phyloP scores from a whole-genome alignment of 1,139 yeast genomes.

The Protomyces macrosporus region DNA sequence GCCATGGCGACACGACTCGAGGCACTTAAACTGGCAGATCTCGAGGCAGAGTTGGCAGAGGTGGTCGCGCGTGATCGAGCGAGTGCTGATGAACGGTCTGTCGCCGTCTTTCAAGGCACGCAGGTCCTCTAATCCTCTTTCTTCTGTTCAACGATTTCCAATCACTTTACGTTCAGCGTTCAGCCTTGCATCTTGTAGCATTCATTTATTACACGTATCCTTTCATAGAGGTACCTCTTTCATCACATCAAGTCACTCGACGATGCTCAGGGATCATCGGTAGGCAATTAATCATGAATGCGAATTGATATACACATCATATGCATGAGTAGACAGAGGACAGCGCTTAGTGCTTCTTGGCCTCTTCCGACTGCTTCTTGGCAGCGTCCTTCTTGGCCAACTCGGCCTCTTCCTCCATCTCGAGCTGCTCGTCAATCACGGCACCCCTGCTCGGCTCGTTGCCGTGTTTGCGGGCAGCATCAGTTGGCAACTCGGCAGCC shows the following conservation, averaged over 20 bases:
- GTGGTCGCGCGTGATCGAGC: background rate
- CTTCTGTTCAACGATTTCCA: no score
- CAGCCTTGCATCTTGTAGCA: no score
- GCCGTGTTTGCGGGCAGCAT: conserved; percentile 21
- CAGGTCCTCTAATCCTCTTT: background rate
- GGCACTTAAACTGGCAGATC: background rate
- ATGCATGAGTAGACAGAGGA: background rate
- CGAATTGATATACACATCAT: background rate
- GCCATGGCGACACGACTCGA: background rate
- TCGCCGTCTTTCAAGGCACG: background rate
- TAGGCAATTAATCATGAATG: no score
- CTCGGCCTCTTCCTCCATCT: conserved; percentile 24
- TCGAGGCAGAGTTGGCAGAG: background rate
- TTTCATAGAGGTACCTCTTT: no score
- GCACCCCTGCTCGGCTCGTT: conserved; percentile 25
- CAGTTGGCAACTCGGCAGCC: conserved; percentile 10
- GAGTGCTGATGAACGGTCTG: background rate
- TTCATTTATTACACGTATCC: no score
- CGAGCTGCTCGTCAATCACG: conserved; percentile 11
- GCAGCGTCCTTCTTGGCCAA: conserved; percentile 25
- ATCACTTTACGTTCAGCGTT: no score
- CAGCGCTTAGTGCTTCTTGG: conserved; percentile 5
- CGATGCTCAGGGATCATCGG: no score
- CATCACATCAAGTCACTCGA: no score
- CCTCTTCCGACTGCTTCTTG: conserved; percentile 15